Evolutionary conservation across 805 yeast species (phyloP).

Genomic region (Saturnispora sekii): DNA sequence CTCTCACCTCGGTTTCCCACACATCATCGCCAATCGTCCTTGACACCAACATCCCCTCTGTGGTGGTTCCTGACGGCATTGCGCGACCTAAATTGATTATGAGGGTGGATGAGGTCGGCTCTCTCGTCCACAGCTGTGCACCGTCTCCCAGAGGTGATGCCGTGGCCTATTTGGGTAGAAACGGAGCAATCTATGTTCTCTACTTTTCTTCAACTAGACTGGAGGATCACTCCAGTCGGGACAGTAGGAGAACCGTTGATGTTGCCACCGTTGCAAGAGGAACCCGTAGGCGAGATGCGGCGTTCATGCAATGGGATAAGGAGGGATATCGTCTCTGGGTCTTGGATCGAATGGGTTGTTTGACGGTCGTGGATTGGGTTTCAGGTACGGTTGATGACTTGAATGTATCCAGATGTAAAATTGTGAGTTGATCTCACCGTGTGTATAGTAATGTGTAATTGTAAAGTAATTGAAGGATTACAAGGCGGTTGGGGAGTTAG

Average conservation of each 20-base stretch:
- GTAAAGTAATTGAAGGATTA: too few species aligned
- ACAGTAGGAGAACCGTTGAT: constrained; percentile 49
- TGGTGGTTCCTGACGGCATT: constrained; percentile 30
- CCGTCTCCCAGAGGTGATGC: constrained; percentile 84
- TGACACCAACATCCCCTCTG: constrained; percentile 48
- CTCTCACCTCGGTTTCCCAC: constrained; percentile 48
- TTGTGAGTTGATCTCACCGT: constrained; percentile 24
- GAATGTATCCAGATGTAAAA: constrained; percentile 59
- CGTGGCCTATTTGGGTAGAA: constrained; percentile 68
- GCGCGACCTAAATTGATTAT: constrained; percentile 53
- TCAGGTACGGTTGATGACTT: constrained; percentile 70
- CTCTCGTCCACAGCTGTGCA: constrained; percentile 61
- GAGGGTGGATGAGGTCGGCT: constrained; percentile 72
- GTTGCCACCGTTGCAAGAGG: constrained; percentile 78
- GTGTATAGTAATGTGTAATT: too few species aligned
- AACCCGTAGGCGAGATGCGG: constrained; percentile 63
- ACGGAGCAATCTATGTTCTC: constrained; percentile 66
- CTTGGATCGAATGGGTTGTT: constrained; percentile 72
- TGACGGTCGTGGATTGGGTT: constrained; percentile 78
- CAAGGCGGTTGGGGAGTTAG: too few species aligned
- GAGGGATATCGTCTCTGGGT: constrained; percentile 74
- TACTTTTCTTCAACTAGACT: constrained; percentile 41
- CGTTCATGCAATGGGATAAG: constrained; percentile 62
- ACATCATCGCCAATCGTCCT: constrained; percentile 59
- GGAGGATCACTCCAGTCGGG: constrained; percentile 45